phyloP scores from a whole-genome alignment of 306 rosid species.

The Lathyrus sativus region DNA sequence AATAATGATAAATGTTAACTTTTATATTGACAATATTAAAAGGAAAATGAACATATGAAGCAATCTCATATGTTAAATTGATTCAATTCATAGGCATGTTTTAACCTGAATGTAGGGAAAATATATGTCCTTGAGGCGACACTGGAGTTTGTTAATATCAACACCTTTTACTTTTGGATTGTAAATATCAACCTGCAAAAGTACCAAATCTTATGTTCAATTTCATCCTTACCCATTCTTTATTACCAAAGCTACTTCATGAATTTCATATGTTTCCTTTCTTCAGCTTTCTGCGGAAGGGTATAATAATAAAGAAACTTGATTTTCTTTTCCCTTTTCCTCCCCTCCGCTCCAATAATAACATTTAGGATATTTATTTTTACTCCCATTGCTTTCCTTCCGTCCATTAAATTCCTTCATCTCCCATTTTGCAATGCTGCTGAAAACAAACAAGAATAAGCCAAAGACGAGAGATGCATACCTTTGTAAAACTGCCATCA shows the following conservation, averaged over 20 bases:
- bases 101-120: slow-evolving; percentile 74
- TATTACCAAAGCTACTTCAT: not conserved
- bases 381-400: not conserved
- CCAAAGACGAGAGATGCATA: slow-evolving; percentile 27
- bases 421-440: not conserved
- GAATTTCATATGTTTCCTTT: slow-evolving; percentile 7
- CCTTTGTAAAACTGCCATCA: slow-evolving; percentile 65
- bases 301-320: not conserved
- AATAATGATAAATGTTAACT: not conserved
- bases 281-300: not conserved
- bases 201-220: not conserved
- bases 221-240: slow-evolving; percentile 1
- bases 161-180: slow-evolving; percentile 40
- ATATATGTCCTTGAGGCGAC: slow-evolving; percentile 66
- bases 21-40: not conserved
- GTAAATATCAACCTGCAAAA: slow-evolving; percentile 58
- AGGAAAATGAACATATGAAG: not conserved
- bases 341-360: not conserved
- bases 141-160: slow-evolving; percentile 46
- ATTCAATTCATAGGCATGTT: slow-evolving; percentile 5
- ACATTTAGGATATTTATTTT: not conserved
- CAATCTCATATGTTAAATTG: not conserved
- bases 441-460: not conserved
- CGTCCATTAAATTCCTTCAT: slow-evolving; percentile 5
- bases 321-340: slow-evolving; percentile 1